These are phyloP conservation scores for Linum tenue DNA, from an alignment of 345 rosid genomes.

Conservation along the genomic window DNA sequence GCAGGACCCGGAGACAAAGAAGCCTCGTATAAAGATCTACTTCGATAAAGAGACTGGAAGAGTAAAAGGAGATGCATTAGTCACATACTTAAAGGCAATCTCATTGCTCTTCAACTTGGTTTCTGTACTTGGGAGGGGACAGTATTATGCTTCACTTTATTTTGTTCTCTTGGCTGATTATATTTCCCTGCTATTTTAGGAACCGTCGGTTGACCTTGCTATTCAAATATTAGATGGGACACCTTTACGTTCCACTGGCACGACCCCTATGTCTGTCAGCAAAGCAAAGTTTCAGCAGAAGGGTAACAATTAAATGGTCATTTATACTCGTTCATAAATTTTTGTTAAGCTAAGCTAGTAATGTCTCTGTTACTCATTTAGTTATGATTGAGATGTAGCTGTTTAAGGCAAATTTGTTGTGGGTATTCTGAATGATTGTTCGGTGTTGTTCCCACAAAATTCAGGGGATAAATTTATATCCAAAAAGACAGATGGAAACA, in stretches of 20 bases:
- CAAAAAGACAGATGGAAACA: slow-evolving; percentile 70
- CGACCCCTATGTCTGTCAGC: slow-evolving; percentile 67
- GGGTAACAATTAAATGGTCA: slow-evolving; percentile 35
- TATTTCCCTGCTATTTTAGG: slow-evolving; percentile 31
- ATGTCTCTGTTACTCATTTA: slow-evolving; percentile 8
- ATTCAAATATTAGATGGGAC: slow-evolving; percentile 82
- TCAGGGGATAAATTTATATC: slow-evolving; percentile 80
- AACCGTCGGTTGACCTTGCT: slow-evolving; percentile 94
- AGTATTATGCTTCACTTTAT: background rate
- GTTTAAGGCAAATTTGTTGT: background rate
- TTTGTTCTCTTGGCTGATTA: background rate
- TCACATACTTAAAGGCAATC: slow-evolving; percentile 83
- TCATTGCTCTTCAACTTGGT: slow-evolving; percentile 7
- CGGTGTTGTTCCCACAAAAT: slow-evolving; percentile 13
- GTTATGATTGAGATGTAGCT: background rate
- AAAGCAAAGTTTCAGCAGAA: slow-evolving; percentile 89
- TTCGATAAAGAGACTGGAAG: slow-evolving; percentile 75
- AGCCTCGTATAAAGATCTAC: slow-evolving; percentile 90
- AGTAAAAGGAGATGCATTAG: slow-evolving; percentile 90
- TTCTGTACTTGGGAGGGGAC: slow-evolving; percentile 2
- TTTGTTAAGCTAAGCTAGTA: slow-evolving; percentile 1
- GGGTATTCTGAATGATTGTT: slow-evolving; percentile 6
- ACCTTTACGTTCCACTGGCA: slow-evolving; percentile 78
- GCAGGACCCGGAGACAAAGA: slow-evolving; percentile 82
- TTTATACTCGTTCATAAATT: background rate